These are phyloP conservation scores for Rutstroemia sp. DNA, from an alignment of 2,329 filamentous ascomycete species.

Conservation along the genomic window DNA sequence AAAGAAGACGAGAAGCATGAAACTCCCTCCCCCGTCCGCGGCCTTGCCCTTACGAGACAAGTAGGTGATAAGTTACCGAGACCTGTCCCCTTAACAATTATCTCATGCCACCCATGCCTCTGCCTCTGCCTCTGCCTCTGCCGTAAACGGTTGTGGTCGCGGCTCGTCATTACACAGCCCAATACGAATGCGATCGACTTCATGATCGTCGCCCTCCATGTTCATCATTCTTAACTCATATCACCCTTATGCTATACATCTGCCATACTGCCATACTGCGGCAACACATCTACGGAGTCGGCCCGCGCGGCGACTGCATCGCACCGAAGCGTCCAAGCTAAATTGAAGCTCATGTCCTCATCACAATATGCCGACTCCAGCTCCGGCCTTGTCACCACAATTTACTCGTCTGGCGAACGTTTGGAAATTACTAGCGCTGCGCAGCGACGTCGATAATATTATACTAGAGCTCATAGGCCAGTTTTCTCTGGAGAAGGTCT, in stretches of 20 bases:
- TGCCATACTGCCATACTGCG: slow-evolving; percentile 4
- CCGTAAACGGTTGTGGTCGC: slow-evolving; percentile 6
- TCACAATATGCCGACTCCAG: slow-evolving; percentile 24
- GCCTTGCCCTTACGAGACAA: background rate
- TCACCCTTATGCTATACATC: slow-evolving; percentile 10
- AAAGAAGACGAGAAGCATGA: background rate
- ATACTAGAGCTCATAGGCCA: slow-evolving; percentile 35
- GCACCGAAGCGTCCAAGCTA: slow-evolving; percentile 7
- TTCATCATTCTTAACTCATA: background rate
- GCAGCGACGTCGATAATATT: slow-evolving; percentile 36
- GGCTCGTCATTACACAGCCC: slow-evolving; percentile 1
- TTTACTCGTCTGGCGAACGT: slow-evolving; percentile 32
- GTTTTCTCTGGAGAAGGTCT: slow-evolving; percentile 37
- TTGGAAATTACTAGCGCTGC: slow-evolving; percentile 32
- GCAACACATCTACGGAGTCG: slow-evolving; percentile 7
- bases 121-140: background rate
- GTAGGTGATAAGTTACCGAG: no score
- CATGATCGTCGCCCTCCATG: slow-evolving; percentile 8
- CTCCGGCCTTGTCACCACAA: slow-evolving; percentile 30
- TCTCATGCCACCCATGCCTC: slow-evolving; percentile 6
- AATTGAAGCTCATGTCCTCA: slow-evolving; percentile 6
- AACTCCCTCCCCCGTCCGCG: background rate
- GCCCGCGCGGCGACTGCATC: slow-evolving; percentile 13
- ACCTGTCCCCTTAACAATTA: background rate
- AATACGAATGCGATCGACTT: slow-evolving; percentile 5